These are phyloP conservation scores for Kodamaea sp. DNA, from an alignment of 1,139 yeast genomes.

Conservation along the genomic window DNA sequence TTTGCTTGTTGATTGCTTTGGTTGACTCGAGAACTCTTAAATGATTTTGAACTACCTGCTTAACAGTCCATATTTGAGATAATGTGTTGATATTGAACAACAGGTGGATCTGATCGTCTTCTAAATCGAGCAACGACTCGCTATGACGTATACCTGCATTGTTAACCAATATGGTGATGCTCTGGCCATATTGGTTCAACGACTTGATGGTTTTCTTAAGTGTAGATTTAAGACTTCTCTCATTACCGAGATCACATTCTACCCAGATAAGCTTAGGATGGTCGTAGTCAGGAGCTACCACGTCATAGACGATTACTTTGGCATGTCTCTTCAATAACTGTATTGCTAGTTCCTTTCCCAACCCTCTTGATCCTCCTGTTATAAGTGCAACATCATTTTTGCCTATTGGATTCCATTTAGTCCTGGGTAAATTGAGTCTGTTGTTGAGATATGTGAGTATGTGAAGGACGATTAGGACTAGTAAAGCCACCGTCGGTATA, in stretches of 20 bases:
- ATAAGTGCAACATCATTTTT: conserved; percentile 44
- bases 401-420: conserved; percentile 5
- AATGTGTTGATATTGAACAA: conserved; percentile 58
- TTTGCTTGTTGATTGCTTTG: conserved; percentile 16
- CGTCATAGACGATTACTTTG: conserved; percentile 51
- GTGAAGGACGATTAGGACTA: too few species aligned
- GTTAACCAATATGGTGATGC: conserved; percentile 59
- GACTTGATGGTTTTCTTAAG: conserved; percentile 24
- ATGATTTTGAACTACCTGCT: conserved; percentile 36
- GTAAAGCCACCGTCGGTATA: too few species aligned
- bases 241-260: conserved; percentile 53
- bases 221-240: conserved; percentile 23
- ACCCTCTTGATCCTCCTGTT: conserved; percentile 68
- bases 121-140: conserved; percentile 40
- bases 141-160: conserved; percentile 74
- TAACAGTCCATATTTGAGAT: conserved; percentile 55
- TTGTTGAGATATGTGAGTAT: too few species aligned
- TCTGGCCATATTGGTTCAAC: conserved; percentile 30
- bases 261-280: conserved; percentile 27
- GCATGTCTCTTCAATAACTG: conserved; percentile 30
- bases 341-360: conserved; percentile 51
- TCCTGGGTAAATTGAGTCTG: conserved; percentile 3
- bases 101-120: conserved; percentile 29
- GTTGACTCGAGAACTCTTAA: conserved; percentile 14
- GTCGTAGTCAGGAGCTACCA: conserved; percentile 29